These are phyloP conservation scores for Mrakia frigida DNA, from an alignment of 768 basidiomycete genomes.

Conservation along the genomic window DNA sequence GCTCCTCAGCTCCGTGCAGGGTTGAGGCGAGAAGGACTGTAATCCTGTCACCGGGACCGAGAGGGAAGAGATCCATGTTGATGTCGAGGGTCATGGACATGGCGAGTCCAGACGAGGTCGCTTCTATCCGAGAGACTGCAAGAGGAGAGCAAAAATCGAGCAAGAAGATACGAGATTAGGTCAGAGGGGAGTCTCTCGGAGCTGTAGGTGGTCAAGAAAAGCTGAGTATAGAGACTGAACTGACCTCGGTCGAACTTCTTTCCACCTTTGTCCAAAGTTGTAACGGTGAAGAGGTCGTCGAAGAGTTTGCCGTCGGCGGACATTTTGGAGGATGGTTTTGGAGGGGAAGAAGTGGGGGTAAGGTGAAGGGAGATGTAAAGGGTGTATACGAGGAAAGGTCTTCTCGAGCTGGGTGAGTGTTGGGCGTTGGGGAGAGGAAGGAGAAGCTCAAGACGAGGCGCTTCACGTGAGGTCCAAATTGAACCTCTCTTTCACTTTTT, in stretches of 20 bases:
- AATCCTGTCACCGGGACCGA: slow-evolving; percentile 64
- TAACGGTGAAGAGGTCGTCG: slow-evolving; percentile 86
- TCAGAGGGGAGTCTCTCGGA: not conserved
- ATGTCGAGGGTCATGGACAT: slow-evolving; percentile 93
- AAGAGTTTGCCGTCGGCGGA: slow-evolving; percentile 53
- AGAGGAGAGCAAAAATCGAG: not conserved
- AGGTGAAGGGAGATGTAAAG: not conserved
- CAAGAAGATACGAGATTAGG: not conserved
- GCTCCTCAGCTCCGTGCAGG: slow-evolving; percentile 29
- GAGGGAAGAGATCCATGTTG: slow-evolving; percentile 81
- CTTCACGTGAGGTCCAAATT: no score
- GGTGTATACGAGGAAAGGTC: not conserved
- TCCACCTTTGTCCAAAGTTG: slow-evolving; percentile 58
- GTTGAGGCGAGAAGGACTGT: slow-evolving; percentile 69
- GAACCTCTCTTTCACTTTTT: not conserved
- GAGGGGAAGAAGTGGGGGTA: not conserved
- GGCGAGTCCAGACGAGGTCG: slow-evolving; percentile 80
- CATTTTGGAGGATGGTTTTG: slow-evolving; percentile 4
- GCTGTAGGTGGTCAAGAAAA: not conserved
- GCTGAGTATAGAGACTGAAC: not conserved
- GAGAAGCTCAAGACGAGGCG: not conserved
- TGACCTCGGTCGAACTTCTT: slow-evolving; percentile 96
- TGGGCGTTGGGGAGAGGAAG: not conserved
- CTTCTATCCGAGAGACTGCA: slow-evolving; percentile 84
- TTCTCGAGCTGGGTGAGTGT: not conserved